These are phyloP conservation scores for Salvia sclarea DNA, from an alignment of 305 asterid species.

Conservation along the genomic window DNA sequence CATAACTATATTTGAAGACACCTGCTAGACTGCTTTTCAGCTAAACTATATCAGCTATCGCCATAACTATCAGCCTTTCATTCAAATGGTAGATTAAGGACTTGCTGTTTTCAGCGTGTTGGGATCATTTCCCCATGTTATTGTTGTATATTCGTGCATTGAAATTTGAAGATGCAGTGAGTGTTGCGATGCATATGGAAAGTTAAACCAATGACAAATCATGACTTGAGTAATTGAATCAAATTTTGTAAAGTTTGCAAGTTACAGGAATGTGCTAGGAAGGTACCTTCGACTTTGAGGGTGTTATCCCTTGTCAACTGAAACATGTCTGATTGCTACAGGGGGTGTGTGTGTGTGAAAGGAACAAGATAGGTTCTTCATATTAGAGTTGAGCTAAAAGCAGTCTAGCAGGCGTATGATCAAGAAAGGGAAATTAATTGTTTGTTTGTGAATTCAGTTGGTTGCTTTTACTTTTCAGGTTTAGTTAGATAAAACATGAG, in stretches of 20 bases:
- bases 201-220: background rate
- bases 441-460: conserved; percentile 22
- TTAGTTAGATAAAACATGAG: conserved; percentile 52
- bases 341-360: background rate
- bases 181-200: background rate
- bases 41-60: background rate
- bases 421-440: background rate
- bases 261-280: background rate
- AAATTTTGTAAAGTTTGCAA: background rate
- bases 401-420: background rate
- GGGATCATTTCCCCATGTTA: background rate
- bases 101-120: too few relatives aligned
- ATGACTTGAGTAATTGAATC: background rate
- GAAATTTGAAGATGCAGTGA: background rate
- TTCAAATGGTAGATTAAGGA: background rate
- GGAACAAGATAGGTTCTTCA: background rate
- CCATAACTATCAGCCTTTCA: background rate
- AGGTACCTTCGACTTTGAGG: background rate
- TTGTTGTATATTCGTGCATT: background rate
- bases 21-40: too few relatives aligned
- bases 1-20: too few relatives aligned
- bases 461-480: conserved; percentile 36
- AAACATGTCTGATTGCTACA: background rate
- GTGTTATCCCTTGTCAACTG: too few relatives aligned
- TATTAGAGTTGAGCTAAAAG: background rate